Base-by-base conservation (phyloP, 2,329 filamentous ascomycete species). In the Fusarium subtropicale region DNA sequence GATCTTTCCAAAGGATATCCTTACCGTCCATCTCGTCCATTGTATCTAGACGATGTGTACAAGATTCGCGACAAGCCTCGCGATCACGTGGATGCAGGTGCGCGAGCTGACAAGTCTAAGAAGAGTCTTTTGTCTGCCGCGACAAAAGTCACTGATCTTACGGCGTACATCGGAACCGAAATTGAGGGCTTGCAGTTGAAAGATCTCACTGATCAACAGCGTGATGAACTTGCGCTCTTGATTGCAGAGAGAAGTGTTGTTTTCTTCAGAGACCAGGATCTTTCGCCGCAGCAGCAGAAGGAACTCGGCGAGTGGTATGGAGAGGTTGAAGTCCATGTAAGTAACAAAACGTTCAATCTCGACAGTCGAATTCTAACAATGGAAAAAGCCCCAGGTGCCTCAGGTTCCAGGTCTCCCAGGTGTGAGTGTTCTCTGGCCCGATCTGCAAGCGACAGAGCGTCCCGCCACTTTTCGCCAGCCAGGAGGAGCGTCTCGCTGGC, bases 1-100 rank as follows among this genome's bases (percentile, higher is more conserved):
- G 90, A 93, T 74, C 81, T 93, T 3, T 90, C 88, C 1, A 80
- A 87, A 1, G 91, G 91, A 1, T 93, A 93, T 68, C 91, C 91
- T 0, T 92, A 92, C 71, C 86, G 90, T 0, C 90, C 90, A 2
- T 85, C 87, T 0, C 84, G 84, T 48, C 91, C 91, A 1, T 80
- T 92, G 2, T 93, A 89, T 70, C 80, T 92, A 0, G 87, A 93
- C 59, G 91, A 93, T 68, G 88, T 90, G 5, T 88, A 87, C 78
- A 87, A 86, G 48, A 90, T 93, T 74, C 82, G 91, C 20, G 82
- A 87, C 76, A 77, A 84, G 39, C 71, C 72, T 4, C 60, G 85
- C 85, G 65, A 85, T 84, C 83, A 91, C 58, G 71, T 86, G 13
- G 90, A 92, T 52, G 85, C 88, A 0, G 89, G 89, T 4, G 83